phyloP scores from a whole-genome alignment of 257 asterid genomes.

The Ocimum tenuiflorum region DNA sequence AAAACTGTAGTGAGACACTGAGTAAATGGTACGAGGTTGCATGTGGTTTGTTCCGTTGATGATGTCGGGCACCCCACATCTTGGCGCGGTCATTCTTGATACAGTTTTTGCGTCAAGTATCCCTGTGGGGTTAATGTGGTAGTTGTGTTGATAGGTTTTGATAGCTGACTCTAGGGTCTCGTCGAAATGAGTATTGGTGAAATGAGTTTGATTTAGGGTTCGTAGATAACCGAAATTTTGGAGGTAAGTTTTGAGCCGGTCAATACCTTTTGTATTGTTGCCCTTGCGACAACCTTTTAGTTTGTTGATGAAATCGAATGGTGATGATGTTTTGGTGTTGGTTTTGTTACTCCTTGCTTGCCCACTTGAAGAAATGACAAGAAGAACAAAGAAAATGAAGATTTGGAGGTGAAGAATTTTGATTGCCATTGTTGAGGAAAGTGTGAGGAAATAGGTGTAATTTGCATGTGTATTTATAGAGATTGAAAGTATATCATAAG shows the following conservation, averaged over 20 bases:
- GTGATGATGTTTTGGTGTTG: neutral
- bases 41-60: constrained; percentile 22
- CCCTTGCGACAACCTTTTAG: constrained; percentile 28
- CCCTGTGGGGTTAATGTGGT: constrained; percentile 20
- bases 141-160: constrained; percentile 25
- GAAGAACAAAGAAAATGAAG: no score
- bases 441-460: no score
- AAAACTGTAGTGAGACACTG: no score
- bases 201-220: neutral
- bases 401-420: no score
- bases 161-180: constrained; percentile 23
- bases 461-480: no score
- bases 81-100: constrained; percentile 21
- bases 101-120: constrained; percentile 15
- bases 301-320: constrained; percentile 28
- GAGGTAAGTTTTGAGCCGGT: constrained; percentile 20
- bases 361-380: no score
- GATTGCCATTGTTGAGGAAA: no score
- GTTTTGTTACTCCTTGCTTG: no score
- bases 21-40: neutral
- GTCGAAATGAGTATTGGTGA: constrained; percentile 16
- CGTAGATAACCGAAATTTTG: constrained; percentile 27
- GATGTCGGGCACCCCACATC: constrained; percentile 37
- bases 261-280: neutral
- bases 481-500: no score